phyloP scores from a whole-genome alignment of 208 protist genomes.

The Trypanosoma conorhini region DNA sequence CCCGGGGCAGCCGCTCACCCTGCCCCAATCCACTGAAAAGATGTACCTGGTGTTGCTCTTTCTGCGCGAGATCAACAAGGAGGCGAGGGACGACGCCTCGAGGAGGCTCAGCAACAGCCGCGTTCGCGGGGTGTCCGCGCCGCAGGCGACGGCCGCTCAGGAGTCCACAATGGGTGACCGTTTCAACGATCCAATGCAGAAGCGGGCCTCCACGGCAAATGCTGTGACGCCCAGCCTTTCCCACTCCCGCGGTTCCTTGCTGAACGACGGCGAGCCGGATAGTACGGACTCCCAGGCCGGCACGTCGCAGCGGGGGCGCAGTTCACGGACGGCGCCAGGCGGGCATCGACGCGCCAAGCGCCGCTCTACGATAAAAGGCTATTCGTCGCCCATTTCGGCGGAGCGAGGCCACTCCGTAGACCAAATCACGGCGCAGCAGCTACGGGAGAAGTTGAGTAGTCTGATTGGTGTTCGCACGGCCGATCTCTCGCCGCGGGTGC shows the following conservation, averaged over 20 bases:
- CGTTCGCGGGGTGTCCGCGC: too few relatives aligned
- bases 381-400: constrained; percentile 1
- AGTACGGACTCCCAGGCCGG: neutral
- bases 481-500: constrained; percentile 40
- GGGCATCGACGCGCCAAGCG: neutral
- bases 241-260: too few relatives aligned
- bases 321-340: neutral
- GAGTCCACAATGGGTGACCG: too few relatives aligned
- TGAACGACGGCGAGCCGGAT: neutral
- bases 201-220: too few relatives aligned
- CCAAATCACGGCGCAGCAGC: constrained; percentile 32
- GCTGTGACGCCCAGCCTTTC: too few relatives aligned
- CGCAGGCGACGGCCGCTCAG: too few relatives aligned
- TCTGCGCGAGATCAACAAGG: neutral
- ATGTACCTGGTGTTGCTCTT: constrained; percentile 12
- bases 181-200: too few relatives aligned
- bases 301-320: neutral
- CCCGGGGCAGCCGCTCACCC: neutral
- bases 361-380: constrained; percentile 7
- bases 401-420: constrained; percentile 43
- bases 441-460: constrained; percentile 43
- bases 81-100: too few relatives aligned
- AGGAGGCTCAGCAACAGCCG: too few relatives aligned
- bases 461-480: constrained; percentile 44
- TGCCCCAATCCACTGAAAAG: neutral